Evolutionary conservation across 768 basidiomycete species (phyloP).

Genomic region (Daedaleopsis nitida): DNA sequence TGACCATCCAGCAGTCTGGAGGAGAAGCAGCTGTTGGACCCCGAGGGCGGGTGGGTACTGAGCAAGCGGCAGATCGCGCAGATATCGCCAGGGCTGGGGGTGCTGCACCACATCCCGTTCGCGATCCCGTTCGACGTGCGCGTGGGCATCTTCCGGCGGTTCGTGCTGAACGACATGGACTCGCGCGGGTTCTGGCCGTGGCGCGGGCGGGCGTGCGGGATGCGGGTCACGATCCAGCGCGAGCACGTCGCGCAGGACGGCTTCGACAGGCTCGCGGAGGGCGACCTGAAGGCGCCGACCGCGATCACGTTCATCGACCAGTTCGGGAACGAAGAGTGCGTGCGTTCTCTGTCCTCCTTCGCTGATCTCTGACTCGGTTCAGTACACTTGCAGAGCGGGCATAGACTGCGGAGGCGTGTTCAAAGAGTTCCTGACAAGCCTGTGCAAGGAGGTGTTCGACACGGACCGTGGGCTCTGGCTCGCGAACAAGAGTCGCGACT

Average conservation of each 20-base stretch:
- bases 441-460: slow-evolving; percentile 94
- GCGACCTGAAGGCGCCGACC: slow-evolving; percentile 78
- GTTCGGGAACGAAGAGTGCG: slow-evolving; percentile 83
- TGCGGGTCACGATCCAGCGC: slow-evolving; percentile 63
- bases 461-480: slow-evolving; percentile 94
- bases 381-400: slow-evolving; percentile 56
- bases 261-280: slow-evolving; percentile 79
- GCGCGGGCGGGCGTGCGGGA: slow-evolving; percentile 26
- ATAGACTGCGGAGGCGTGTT: slow-evolving; percentile 98
- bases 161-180: slow-evolving; percentile 67
- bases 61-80: slow-evolving; percentile 73
- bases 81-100: slow-evolving; percentile 82
- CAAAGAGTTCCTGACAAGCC: slow-evolving; percentile 94
- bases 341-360: slow-evolving; percentile 5
- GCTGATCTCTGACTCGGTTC: background rate
- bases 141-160: slow-evolving; percentile 87
- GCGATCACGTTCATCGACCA: slow-evolving; percentile 93
- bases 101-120: slow-evolving; percentile 95
- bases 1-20: slow-evolving; percentile 51
- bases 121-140: slow-evolving; percentile 90
- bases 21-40: slow-evolving; percentile 53
- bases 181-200: slow-evolving; percentile 23
- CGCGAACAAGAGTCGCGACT: slow-evolving; percentile 77
- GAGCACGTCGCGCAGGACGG: slow-evolving; percentile 86
- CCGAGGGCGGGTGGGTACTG: slow-evolving; percentile 32